Percentiles rank a stretch among this genome's conserved stretches.
These are phyloP conservation scores for Pterocarpus santalinus DNA, from an alignment of 306 rosid genomes.

Conservation along the genomic window DNA sequence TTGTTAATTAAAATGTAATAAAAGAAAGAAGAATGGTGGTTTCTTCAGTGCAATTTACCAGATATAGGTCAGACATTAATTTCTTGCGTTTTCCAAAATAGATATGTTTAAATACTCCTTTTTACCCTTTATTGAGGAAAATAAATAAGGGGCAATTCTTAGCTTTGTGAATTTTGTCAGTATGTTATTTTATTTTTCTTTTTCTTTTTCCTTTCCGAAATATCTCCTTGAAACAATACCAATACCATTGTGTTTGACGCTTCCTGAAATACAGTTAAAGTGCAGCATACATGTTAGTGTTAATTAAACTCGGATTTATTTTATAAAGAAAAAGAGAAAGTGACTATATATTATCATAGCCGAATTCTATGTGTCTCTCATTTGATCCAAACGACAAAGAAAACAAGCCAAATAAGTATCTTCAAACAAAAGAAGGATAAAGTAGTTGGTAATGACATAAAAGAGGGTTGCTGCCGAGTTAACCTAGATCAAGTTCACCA, in stretches of 20 bases:
- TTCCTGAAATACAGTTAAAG: background rate
- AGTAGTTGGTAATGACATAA: slow-evolving; percentile 38
- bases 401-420: slow-evolving; percentile 46
- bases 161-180: background rate
- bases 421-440: slow-evolving; percentile 18
- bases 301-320: background rate
- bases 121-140: background rate
- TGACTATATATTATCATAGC: slow-evolving; percentile 1
- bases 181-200: background rate
- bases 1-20: background rate
- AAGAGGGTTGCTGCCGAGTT: slow-evolving; percentile 27
- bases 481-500: slow-evolving; percentile 13
- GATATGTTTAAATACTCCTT: slow-evolving; percentile 8
- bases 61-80: slow-evolving; percentile 17
- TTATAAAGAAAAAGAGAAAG: background rate
- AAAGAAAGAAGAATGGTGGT: background rate
- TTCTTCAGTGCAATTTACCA: background rate
- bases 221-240: background rate
- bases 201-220: background rate
- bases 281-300: background rate
- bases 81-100: slow-evolving; percentile 5
- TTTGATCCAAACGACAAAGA: slow-evolving; percentile 45
- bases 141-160: slow-evolving; percentile 14
- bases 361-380: slow-evolving; percentile 7
- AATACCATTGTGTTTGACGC: background rate